Base-by-base conservation (phyloP, 306 rosid genomes). In the Glycine latifolia region DNA sequence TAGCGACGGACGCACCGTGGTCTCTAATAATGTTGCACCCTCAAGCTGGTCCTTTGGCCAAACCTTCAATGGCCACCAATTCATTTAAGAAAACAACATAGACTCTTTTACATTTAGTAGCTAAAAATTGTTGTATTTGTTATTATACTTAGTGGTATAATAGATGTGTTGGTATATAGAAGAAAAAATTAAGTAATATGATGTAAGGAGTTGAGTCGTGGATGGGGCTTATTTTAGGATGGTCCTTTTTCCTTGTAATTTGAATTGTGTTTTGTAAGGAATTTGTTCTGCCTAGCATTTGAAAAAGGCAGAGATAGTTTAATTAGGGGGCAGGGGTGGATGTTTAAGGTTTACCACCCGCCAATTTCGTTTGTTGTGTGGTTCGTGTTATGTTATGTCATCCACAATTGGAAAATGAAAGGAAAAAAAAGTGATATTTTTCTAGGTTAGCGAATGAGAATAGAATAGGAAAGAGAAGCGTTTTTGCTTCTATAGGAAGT, bases 31-130 rank as follows among this genome's bases (percentile, higher is more conserved):
- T 12, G 91, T 84, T 26, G 94, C 43, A 9, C 93, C 94, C 5
- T 50, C 88, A 5, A 84, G 81, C 3, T 91, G 98, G 98, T 87
- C 89, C 52, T 93, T 93, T 37, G 97, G 98, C 41, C 97, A 91
- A 26, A 93, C 97, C 9, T 93, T 87, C 79, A 52, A 55, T 1
- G 93, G 97, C 72, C 44, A 20, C 10, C 98, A 93, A 71, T 89
- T 89, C 85, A 75, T 69, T 4, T 61, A 47, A 26, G 31, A 26
- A 26, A 26, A 26, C 31, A 26, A 26, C 31, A 26, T 26, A 26
- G 31, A 26, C 31, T 2, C 31, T 26, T 26, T 26, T 26, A 26
- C 31, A 26, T 26, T 26, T 26, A 26, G 31, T 26, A 26, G 31
- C 31, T 26, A 26, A 26, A 26, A 26, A 26, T 26, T 0, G 31